Percentiles rank a stretch among this genome's conserved stretches.
Conservation (phyloP, 768 basidiomycete genomes). For the Termitomyces sp. region DNA sequence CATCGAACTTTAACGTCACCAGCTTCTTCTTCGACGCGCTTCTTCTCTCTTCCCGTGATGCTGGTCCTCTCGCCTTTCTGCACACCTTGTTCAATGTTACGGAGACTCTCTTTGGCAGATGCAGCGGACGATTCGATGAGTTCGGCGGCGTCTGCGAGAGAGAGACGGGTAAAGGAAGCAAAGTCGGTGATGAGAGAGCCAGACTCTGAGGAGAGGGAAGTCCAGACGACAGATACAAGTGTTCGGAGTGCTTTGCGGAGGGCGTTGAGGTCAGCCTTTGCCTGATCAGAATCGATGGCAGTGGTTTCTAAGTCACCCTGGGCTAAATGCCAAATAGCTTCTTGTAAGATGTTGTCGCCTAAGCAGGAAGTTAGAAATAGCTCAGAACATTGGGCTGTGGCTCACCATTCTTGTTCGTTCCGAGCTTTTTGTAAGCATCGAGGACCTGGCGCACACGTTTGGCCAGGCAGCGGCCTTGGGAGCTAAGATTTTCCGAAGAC, state of each 20-base stretch:
- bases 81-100: constrained; percentile 54
- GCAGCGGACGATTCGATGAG: constrained; percentile 49
- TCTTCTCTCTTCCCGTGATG: constrained; percentile 48
- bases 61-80: constrained; percentile 55
- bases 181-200: constrained; percentile 55
- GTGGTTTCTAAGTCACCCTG: constrained; percentile 42
- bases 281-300: constrained; percentile 38
- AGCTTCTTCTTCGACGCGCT: constrained; percentile 42
- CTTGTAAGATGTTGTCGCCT: constrained; percentile 66
- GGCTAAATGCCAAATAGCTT: constrained; percentile 61
- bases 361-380: background rate
- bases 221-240: constrained; percentile 50
- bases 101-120: constrained; percentile 46
- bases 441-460: constrained; percentile 48
- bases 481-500: constrained; percentile 40
- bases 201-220: constrained; percentile 50
- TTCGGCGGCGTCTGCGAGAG: constrained; percentile 65
- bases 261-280: constrained; percentile 44
- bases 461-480: constrained; percentile 51
- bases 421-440: constrained; percentile 53
- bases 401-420: constrained; percentile 54
- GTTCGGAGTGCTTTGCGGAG: constrained; percentile 47
- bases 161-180: constrained; percentile 59
- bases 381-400: background rate
- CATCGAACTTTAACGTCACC: constrained; percentile 51